A percentile compares a stretch with the other conserved stretches of the same genome.
Conservation (phyloP, 768 basidiomycete species). For the Sarcodon sp. region DNA sequence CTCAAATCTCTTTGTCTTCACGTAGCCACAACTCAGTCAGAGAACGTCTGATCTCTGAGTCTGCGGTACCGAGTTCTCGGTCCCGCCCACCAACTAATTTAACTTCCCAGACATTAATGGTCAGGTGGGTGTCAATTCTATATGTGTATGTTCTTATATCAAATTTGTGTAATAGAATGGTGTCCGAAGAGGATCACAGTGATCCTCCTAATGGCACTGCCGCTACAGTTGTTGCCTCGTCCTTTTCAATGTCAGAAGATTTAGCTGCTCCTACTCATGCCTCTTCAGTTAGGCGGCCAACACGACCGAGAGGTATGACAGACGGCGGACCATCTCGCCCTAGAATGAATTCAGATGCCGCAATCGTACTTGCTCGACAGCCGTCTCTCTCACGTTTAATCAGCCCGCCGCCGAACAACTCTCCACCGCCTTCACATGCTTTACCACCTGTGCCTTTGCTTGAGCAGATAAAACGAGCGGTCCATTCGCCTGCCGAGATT, state of each 20-base stretch:
- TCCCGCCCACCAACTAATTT: too few species aligned
- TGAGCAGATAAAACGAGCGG: conserved; percentile 5
- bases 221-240: too few species aligned
- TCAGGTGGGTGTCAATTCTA: too few species aligned
- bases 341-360: background rate
- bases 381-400: conserved; percentile 12
- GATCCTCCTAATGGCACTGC: too few species aligned
- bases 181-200: too few species aligned
- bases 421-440: conserved; percentile 11
- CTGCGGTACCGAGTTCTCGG: background rate
- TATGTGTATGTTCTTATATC: too few species aligned
- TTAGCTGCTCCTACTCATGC: too few species aligned
- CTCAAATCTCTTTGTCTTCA: background rate
- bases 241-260: too few species aligned
- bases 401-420: conserved; percentile 9
- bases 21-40: background rate
- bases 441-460: conserved; percentile 10
- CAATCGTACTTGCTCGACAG: conserved; percentile 14
- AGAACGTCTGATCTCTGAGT: background rate
- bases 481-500: conserved; percentile 7
- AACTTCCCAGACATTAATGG: too few species aligned
- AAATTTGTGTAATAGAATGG: too few species aligned
- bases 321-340: conserved; percentile 2
- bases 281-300: background rate
- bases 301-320: conserved; percentile 6